These are phyloP conservation scores for Musa schizocarpa DNA, from an alignment of 176 grass and related monocot genomes.

Conservation along the genomic window DNA sequence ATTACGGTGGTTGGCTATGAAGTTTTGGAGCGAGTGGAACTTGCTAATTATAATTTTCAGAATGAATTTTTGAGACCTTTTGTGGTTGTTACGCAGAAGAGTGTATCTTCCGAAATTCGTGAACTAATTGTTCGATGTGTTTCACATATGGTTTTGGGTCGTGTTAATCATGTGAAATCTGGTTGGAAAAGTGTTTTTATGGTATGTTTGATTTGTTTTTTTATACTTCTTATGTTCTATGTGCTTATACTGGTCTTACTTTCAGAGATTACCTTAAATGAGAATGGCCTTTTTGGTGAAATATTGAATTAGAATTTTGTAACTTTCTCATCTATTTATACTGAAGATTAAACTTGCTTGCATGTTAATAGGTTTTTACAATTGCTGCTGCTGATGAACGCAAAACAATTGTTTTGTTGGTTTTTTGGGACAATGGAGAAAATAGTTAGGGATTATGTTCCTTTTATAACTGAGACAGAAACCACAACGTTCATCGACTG, in stretches of 20 bases:
- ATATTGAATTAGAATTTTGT: neutral
- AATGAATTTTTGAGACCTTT: conserved; percentile 96
- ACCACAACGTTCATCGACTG: conserved; percentile 87
- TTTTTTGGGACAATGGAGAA: conserved; percentile 96
- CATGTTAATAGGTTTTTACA: conserved; percentile 61
- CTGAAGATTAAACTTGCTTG: conserved; percentile 11
- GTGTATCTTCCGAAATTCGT: conserved; percentile 65
- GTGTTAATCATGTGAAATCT: conserved; percentile 90
- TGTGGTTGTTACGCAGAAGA: conserved; percentile 82
- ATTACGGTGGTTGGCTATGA: conserved; percentile 84
- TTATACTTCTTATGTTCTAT: conserved; percentile 17
- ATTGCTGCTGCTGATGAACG: conserved; percentile 62
- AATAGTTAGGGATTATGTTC: conserved; percentile 91
- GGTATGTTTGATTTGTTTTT: conserved; percentile 31
- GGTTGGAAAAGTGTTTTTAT: conserved; percentile 94
- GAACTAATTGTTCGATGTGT: conserved; percentile 94
- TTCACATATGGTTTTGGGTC: conserved; percentile 93
- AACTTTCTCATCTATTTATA: conserved; percentile 6
- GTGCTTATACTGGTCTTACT: neutral
- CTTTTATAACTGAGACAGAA: conserved; percentile 95
- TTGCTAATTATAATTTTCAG: conserved; percentile 96
- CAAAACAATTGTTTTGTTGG: conserved; percentile 78
- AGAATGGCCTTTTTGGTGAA: neutral
- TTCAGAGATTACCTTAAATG: neutral
- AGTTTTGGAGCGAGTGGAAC: conserved; percentile 93